Conservation (phyloP, 1,284 basidiomycete species). For the Neotropicomus parvogracilis region DNA sequence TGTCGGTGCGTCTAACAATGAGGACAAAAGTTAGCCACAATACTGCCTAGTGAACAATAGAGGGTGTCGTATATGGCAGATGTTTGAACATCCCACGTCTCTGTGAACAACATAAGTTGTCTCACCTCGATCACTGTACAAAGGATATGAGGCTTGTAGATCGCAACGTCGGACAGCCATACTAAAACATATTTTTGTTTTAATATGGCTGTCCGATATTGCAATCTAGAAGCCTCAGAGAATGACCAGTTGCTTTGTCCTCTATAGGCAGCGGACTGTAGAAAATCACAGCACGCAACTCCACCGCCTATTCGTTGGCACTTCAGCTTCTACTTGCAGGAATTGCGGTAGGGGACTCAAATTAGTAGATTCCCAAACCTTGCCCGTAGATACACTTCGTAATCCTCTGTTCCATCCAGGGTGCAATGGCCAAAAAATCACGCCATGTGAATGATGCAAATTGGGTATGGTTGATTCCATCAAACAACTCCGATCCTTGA, state of each 20-base stretch:
- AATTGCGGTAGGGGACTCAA: neutral
- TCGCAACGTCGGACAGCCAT: constrained; percentile 16
- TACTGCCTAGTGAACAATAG: constrained; percentile 25
- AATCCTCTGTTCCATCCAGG: constrained; percentile 67
- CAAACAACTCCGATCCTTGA: constrained; percentile 50
- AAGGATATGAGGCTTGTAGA: constrained; percentile 1
- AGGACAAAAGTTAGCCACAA: constrained; percentile 26
- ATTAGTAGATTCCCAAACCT: constrained; percentile 55
- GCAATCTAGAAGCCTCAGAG: neutral
- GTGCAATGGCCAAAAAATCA: constrained; percentile 67
- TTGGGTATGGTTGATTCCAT: constrained; percentile 48
- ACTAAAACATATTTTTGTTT: constrained; percentile 10
- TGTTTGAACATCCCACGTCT: constrained; percentile 7
- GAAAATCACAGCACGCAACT: constrained; percentile 11
- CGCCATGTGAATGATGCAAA: constrained; percentile 67
- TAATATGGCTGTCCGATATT: constrained; percentile 16
- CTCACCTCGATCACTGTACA: constrained; percentile 34
- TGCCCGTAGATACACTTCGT: constrained; percentile 62
- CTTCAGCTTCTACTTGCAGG: neutral
- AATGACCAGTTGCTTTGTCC: constrained; percentile 2
- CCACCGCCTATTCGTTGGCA: neutral
- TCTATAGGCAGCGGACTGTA: neutral
- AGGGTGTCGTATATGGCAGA: constrained; percentile 2
- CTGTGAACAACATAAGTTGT: constrained; percentile 22
- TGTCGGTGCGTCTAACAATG: constrained; percentile 4